A percentile compares a stretch with the other conserved stretches of the same genome.
Conservation (phyloP, 768 basidiomycete species). For the Mrakia hoshinonis region DNA sequence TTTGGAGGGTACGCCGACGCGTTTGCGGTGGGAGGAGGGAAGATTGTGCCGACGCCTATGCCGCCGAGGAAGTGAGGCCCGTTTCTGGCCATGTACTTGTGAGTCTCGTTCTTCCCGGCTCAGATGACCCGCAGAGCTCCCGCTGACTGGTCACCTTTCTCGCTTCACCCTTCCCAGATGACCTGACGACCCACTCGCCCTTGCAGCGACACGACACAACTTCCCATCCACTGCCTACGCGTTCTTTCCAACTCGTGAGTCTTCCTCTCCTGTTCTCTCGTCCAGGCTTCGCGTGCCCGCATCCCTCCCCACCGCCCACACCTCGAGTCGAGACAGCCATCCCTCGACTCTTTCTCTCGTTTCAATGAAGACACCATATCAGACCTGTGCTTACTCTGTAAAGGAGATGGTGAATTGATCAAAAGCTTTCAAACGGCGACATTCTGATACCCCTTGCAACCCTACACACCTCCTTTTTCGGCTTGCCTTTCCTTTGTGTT, state of each 20-base stretch:
- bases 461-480: not conserved
- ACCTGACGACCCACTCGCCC: too few relatives aligned
- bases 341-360: not conserved
- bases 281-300: not conserved
- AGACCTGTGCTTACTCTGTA: slow-evolving; percentile 21
- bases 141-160: too few relatives aligned
- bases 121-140: too few relatives aligned
- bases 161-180: too few relatives aligned
- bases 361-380: slow-evolving; percentile 18
- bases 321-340: not conserved
- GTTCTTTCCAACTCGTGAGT: not conserved
- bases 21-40: not conserved
- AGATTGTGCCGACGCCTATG: slow-evolving; percentile 27
- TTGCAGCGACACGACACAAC: too few relatives aligned
- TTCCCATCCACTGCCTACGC: not conserved
- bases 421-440: slow-evolving; percentile 12
- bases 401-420: slow-evolving; percentile 20
- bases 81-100: not conserved
- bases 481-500: not conserved
- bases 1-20: slow-evolving; percentile 23
- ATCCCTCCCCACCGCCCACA: not conserved
- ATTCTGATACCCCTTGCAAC: slow-evolving; percentile 1
- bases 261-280: not conserved
- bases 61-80: slow-evolving; percentile 11
- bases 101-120: not conserved